Percentiles rank a stretch among this genome's conserved stretches.
Conservation (phyloP, 1,284 basidiomycete species). For the Marasmius tenuissimus region DNA sequence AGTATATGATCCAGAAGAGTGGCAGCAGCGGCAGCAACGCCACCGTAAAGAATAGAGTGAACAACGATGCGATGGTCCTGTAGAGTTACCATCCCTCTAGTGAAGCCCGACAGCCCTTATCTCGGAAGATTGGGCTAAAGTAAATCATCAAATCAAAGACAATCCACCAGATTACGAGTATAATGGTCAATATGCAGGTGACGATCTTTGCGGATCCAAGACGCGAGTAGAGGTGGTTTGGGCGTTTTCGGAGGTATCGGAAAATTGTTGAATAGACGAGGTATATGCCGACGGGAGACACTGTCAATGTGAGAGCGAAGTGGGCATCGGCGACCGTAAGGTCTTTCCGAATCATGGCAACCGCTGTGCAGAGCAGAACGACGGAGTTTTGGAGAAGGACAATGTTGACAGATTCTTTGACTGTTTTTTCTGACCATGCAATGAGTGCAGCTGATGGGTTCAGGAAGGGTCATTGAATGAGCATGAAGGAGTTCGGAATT, state of each 20-base stretch:
- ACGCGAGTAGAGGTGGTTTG: slow-evolving; percentile 10
- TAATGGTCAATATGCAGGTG: not conserved
- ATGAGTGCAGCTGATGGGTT: not conserved
- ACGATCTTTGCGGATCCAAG: slow-evolving; percentile 5
- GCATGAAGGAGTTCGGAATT: not conserved
- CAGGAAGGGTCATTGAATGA: not conserved
- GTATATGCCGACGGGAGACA: slow-evolving; percentile 13
- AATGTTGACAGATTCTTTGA: slow-evolving; percentile 8
- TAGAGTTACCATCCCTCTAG: slow-evolving; percentile 9
- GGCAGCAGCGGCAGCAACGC: not conserved
- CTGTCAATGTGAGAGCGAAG: slow-evolving; percentile 11
- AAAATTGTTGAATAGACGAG: slow-evolving; percentile 8
- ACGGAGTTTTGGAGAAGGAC: slow-evolving; percentile 16
- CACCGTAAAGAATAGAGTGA: slow-evolving; percentile 1
- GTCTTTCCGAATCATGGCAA: slow-evolving; percentile 9
- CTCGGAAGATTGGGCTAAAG: not conserved
- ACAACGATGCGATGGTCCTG: not conserved
- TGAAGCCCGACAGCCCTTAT: not conserved
- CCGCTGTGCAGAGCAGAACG: slow-evolving; percentile 6
- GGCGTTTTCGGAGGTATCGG: slow-evolving; percentile 2
- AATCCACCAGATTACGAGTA: slow-evolving; percentile 6
- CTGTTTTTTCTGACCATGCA: slow-evolving; percentile 8
- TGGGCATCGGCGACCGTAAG: slow-evolving; percentile 14
- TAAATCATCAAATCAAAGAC: slow-evolving; percentile 9
- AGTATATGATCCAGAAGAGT: slow-evolving; percentile 12